Percentiles rank a stretch among this genome's conserved stretches.
Conservation (phyloP, 257 asterid genomes). For the Vinca minor region DNA sequence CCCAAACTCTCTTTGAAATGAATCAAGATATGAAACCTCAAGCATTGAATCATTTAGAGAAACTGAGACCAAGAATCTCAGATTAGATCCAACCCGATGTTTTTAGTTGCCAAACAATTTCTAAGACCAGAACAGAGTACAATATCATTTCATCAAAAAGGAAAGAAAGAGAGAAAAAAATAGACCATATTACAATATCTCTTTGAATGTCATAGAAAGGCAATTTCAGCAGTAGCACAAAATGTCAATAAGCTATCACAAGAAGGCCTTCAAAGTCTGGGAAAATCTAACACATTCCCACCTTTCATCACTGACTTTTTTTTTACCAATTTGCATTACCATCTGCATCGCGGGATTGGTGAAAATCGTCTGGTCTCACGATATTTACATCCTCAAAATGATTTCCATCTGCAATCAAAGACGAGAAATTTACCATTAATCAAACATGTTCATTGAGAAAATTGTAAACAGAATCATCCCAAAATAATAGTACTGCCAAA, state of each 20-base stretch:
- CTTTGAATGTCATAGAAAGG: neutral
- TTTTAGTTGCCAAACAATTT: too few species aligned
- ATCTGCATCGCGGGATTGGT: conserved; percentile 46
- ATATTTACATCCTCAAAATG: conserved; percentile 69
- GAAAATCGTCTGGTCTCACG: conserved; percentile 38
- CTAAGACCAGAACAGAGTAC: too few species aligned
- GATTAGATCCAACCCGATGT: too few species aligned
- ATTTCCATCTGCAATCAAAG: conserved; percentile 40
- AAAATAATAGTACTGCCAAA: too few species aligned
- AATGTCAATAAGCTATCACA: neutral
- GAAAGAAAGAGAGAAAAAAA: too few species aligned
- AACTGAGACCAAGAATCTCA: too few species aligned
- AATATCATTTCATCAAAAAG: too few species aligned
- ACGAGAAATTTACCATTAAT: too few species aligned
- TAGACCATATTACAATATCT: too few species aligned
- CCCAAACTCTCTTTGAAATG: too few species aligned
- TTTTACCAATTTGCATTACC: conserved; percentile 42
- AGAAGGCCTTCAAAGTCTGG: neutral
- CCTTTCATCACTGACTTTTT: neutral
- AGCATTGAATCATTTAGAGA: too few species aligned
- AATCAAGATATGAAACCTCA: too few species aligned
- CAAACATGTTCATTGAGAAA: neutral
- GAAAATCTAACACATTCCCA: neutral
- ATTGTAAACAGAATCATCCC: neutral
- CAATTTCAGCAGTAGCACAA: neutral